Evolutionary conservation across 164 flowering plant species (phyloP).

Genomic region (Liriodendron chinense): DNA sequence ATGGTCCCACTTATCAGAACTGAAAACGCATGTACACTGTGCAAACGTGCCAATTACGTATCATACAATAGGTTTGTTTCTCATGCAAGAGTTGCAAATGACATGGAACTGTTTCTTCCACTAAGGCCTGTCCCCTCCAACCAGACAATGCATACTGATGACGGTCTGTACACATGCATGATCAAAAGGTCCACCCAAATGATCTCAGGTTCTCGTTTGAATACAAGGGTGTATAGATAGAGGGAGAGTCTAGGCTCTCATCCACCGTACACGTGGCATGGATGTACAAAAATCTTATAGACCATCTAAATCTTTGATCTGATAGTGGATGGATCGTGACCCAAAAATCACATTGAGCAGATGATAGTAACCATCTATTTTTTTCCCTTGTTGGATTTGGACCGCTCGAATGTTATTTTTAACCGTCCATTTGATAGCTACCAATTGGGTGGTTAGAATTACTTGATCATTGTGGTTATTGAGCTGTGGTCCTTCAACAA

Average conservation of each 20-base stretch:
- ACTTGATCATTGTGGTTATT: no score
- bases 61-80: background rate
- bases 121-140: background rate
- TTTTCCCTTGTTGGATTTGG: no score
- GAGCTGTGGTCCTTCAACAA: no score
- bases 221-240: background rate
- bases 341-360: no score
- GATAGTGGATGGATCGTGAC: no score
- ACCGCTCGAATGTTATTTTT: no score
- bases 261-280: no score
- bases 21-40: background rate
- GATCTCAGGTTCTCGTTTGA: background rate
- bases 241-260: background rate
- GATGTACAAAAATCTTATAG: no score
- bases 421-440: no score
- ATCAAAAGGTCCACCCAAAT: background rate
- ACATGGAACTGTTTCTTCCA: slow-evolving; percentile 3
- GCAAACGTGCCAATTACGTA: background rate
- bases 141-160: background rate
- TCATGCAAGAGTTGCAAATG: background rate
- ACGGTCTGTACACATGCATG: background rate
- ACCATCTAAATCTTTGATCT: no score
- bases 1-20: background rate
- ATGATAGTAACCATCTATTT: no score
- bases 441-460: no score